Evolutionary conservation across 371 early-diverging fungal genomes (phyloP).

Genomic region (Mucor piriformis): DNA sequence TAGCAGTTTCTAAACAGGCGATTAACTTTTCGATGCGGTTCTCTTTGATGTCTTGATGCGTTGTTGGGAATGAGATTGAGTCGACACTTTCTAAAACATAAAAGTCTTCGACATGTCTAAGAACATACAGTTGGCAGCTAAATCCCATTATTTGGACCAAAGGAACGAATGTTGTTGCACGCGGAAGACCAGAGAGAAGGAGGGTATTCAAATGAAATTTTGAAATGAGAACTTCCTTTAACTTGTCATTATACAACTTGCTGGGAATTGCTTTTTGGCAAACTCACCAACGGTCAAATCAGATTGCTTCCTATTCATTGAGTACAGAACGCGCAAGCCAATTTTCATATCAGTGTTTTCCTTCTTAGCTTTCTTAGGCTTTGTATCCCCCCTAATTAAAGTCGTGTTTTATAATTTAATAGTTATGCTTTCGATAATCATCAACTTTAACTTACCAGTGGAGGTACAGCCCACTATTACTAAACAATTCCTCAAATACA

Average conservation of each 20-base stretch:
- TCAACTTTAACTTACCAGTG: slow-evolving; percentile 18
- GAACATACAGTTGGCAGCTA: slow-evolving; percentile 7
- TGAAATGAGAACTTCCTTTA: slow-evolving; percentile 8
- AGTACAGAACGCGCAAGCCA: slow-evolving; percentile 18
- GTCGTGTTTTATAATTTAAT: slow-evolving; percentile 5
- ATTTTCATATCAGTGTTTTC: slow-evolving; percentile 22
- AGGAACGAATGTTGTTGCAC: slow-evolving; percentile 3
- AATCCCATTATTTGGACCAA: slow-evolving; percentile 21
- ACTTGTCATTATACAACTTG: slow-evolving; percentile 16
- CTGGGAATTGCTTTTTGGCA: slow-evolving; percentile 13
- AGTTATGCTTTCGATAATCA: not conserved
- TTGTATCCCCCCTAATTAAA: slow-evolving; percentile 13
- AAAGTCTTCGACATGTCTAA: slow-evolving; percentile 9
- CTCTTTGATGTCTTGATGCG: slow-evolving; percentile 1
- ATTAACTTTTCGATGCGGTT: slow-evolving; percentile 10
- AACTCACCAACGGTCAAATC: slow-evolving; percentile 16
- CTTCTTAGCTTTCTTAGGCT: slow-evolving; percentile 17
- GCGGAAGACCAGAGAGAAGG: slow-evolving; percentile 12
- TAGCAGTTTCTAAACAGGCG: slow-evolving; percentile 4
- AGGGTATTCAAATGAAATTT: slow-evolving; percentile 16
- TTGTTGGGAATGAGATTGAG: slow-evolving; percentile 7
- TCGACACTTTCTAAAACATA: slow-evolving; percentile 15
- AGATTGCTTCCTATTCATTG: slow-evolving; percentile 12
- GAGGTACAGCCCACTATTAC: slow-evolving; percentile 6
- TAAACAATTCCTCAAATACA: slow-evolving; percentile 5